These are phyloP conservation scores for Podaxis carcinomalis DNA, from an alignment of 768 basidiomycete species.

Conservation along the genomic window DNA sequence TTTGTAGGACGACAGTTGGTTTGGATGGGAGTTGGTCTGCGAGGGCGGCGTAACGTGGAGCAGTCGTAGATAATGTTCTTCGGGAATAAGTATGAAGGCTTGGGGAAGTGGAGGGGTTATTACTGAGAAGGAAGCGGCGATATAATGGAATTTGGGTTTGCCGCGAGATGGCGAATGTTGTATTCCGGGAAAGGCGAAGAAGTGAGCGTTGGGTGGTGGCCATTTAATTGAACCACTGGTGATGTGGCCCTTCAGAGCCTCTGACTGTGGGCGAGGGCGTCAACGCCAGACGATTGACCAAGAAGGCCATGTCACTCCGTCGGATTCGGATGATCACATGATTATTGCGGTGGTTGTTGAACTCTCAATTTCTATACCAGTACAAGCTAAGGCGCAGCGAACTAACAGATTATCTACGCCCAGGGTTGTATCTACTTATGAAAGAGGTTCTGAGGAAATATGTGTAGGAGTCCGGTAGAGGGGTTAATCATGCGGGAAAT, in stretches of 20 bases:
- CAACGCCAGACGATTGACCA: background rate
- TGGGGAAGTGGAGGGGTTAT: background rate
- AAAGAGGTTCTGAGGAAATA: no score
- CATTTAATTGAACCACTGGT: background rate
- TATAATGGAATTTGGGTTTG: background rate
- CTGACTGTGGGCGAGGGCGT: background rate
- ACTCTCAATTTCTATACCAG: no score
- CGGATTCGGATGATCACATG: background rate
- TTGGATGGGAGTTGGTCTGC: conserved; percentile 39
- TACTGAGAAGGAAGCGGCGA: background rate
- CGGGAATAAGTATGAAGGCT: background rate
- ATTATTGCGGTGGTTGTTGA: no score
- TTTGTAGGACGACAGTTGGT: conserved; percentile 43
- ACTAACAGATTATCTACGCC: no score
- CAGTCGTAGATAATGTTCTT: conserved; percentile 19
- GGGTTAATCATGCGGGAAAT: no score
- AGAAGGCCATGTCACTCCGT: no score
- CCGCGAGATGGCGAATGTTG: background rate
- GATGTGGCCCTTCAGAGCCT: background rate
- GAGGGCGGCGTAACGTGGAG: conserved; percentile 27
- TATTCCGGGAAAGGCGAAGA: background rate
- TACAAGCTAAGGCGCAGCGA: no score
- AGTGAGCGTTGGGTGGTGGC: conserved; percentile 2
- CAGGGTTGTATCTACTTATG: no score
- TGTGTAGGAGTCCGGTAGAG: no score